Base-by-base conservation (phyloP, 805 yeast species). In the Komagataella phaffii region DNA sequence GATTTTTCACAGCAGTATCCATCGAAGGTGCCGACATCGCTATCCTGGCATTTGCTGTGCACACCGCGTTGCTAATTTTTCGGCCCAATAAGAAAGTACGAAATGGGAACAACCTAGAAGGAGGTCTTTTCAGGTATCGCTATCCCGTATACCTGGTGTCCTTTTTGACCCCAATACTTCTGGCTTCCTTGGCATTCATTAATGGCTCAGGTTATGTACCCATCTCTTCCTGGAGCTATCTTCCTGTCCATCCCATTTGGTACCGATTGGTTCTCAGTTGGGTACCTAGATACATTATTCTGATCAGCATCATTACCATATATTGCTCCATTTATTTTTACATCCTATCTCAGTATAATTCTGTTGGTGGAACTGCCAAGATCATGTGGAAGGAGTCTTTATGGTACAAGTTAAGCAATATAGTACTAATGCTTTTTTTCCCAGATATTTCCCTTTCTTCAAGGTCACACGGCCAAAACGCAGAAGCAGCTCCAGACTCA, bases 1-100 rank as follows among this genome's bases (percentile, higher is more conserved):
- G 96, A 2, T 88, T 85, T 71, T 81, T 87, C 64, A 85, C 95
- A 1, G 86, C 90, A 3, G 73, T 81, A 45, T 75, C 88, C 19
- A 83, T 85, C 12, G 95, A 87, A 64, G 95, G 95, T 18, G 88
- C 90, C 1, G 97, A 89, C 65, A 61, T 88, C 43, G 89, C 93
- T 17, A 89, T 88, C 50, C 68, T 88, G 36, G 75, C 83, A 43
- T 85, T 89, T 66, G 96, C 96, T 1, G 66, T 88, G 14, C 96
- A 89, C 65, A 84, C 91, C 7, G 87, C 80, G 24, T 61, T 88
- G 46, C 67, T 88, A 30, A 83, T 89, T 3, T 85, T 87, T 64
- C 69, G 71, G 53, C 88, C 91, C 1, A 72, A 70, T 24, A 71
- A 73, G 53, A 73, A 70, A 53, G 71, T 75, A 57, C 64, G 65